Evolutionary conservation across 768 basidiomycete species (phyloP), one percentile per base, ranked within the genome.

Genomic region (Termitomyces sp.): DNA sequence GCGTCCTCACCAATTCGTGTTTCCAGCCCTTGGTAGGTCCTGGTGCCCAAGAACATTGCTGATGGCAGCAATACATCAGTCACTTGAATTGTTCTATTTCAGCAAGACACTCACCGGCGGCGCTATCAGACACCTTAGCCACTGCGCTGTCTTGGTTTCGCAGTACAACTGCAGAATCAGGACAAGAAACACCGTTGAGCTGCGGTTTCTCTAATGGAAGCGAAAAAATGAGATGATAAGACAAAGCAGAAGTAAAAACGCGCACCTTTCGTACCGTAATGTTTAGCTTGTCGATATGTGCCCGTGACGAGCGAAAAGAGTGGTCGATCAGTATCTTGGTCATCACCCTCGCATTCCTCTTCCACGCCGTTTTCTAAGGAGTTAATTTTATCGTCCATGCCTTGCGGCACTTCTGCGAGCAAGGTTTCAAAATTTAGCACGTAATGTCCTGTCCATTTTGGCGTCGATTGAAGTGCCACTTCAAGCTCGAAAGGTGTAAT

Each of bases 401-500:
- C 17, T 34, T 38, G 11, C n/a, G 42, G 0, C 25, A 59, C 50
- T 17, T 78, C 77, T 4, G 75, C 70, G 1, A 93, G 70, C 2
- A 92, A 71, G 58, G 78, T 78, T 7, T 79, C 83, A 63, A 96
- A 91, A 68, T 96, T 88, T 11, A 97, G 78, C 6, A 93, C 81
- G 71, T 96, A 96, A 65, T 77, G 77, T 6, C 86, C 91, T 3
- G 83, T 88, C 93, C 88, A 96, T 49, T 72, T 83, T 61, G 82
- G 84, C 55, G 88, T 84, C 1, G 80, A 78, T 60, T 85, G 83
- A 11, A 98, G 79, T 0, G 95, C 93, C 3, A 96, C 73, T 65
- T 89, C 85, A 17, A 97, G 79, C 70, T 99, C 97, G 71, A 86
- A 96, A 0, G 97, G 97, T 1, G 96, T 98, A 34, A 99, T 81